Percentiles rank a stretch among this genome's conserved stretches.
Conservation (phyloP, 495 filamentous ascomycete genomes). For the Aspergillus baeticus region DNA sequence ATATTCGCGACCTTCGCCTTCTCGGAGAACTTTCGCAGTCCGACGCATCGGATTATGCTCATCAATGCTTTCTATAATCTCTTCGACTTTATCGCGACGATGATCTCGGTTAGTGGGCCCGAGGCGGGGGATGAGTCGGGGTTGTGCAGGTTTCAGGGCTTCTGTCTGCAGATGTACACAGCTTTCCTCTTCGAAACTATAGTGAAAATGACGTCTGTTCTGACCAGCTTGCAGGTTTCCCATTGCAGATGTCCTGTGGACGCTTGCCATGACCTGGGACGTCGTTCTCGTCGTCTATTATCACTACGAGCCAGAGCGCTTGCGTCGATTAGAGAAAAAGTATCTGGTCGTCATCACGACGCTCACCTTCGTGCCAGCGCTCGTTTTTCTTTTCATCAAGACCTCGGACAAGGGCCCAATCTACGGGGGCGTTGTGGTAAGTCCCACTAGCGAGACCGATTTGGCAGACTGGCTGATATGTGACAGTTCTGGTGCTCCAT, state of each 20-base stretch:
- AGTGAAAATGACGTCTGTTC: not conserved
- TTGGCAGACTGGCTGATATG: too few species aligned
- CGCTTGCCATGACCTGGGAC: slow-evolving; percentile 46
- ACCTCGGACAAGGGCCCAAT: slow-evolving; percentile 36
- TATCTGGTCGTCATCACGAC: slow-evolving; percentile 36
- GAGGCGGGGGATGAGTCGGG: slow-evolving; percentile 35
- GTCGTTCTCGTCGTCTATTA: slow-evolving; percentile 47
- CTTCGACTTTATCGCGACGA: slow-evolving; percentile 44
- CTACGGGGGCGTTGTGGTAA: slow-evolving; percentile 43
- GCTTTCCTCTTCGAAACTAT: not conserved
- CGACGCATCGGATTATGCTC: slow-evolving; percentile 49
- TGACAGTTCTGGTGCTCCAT: slow-evolving; percentile 47
- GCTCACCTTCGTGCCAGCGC: slow-evolving; percentile 41
- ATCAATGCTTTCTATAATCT: slow-evolving; percentile 48
- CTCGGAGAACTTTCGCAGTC: slow-evolving; percentile 44
- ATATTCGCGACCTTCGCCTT: slow-evolving; percentile 39
- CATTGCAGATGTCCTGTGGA: slow-evolving; percentile 49
- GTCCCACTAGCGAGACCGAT: slow-evolving; percentile 8
- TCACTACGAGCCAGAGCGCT: slow-evolving; percentile 35
- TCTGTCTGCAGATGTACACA: slow-evolving; percentile 46
- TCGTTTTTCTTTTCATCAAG: slow-evolving; percentile 42
- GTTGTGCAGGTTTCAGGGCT: slow-evolving; percentile 48
- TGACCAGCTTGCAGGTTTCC: slow-evolving; percentile 35
- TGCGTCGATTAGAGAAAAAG: slow-evolving; percentile 41
- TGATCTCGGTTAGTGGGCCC: slow-evolving; percentile 44